Base-by-base conservation (phyloP, 192 early-diverging fungal species). In the Mycoemilia scoparia region DNA sequence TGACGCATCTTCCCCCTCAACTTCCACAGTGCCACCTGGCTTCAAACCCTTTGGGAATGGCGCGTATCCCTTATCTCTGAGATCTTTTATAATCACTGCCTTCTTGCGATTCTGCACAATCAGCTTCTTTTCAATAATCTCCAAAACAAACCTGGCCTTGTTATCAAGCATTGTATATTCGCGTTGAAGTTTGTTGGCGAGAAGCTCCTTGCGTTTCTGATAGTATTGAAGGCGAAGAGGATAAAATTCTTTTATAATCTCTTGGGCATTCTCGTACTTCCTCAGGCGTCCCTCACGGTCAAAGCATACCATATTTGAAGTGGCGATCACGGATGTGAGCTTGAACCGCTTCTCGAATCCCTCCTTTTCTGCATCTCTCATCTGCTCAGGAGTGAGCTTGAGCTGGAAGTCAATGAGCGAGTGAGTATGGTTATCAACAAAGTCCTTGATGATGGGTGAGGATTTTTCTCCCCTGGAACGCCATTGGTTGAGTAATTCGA, bases 291-390 rank as follows among this genome's bases (percentile, higher is more conserved):
- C 86, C 18, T 86, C 60, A 13, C 65, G 56, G 64, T 98, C 84
- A 49, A 93, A 93, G 54, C 86, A 91, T 3, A 93, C 85, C 70
- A 98, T 74, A 53, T 98, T 98, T 12, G 70, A 70, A 0, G 84
- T 91, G 3, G 74, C 46, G 24, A 98, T 65, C 13, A 67, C 57
- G 7, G 65, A 57, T 8, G 57, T 52, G 5, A 90, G 49, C 56
- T 86, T 89, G 49, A 98, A 85, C 21, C 58, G 51, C 36, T 82
- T 85, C 34, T 82, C 75, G 12, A 95, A 46, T 1, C 87, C 93
- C 29, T 87, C 74, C 9, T 54, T 40, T 41, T 80, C 74, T 1
- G 79, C 85, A 25, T 70, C 53, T 2, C 42, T 47, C 77, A 93
- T 73, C 17, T 78, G 64, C 27, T 75, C 68, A 12, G 55, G 56